Evolutionary conservation across 192 early-diverging fungal species (phyloP), one percentile per base, ranked within the genome.

Genomic region (Helicostylum pulchrum): DNA sequence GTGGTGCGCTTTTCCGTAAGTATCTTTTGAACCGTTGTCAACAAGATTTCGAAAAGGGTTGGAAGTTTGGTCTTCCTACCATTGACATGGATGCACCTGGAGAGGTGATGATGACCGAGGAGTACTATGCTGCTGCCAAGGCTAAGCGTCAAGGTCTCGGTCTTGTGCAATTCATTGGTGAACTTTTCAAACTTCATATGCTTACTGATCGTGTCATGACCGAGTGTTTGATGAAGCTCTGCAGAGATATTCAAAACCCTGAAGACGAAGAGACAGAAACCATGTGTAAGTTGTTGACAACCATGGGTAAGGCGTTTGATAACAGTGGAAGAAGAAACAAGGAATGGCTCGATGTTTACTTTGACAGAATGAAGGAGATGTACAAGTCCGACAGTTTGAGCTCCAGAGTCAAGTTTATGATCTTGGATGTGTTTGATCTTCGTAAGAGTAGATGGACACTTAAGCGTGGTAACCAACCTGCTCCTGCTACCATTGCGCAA

Each of bases 251-350:
- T 62, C 72, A 80, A 62, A 76, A 87, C 39, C 91, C 95, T 30
- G 94, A 94, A 56, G 97, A 97, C 71, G 97, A 96, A 78, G 96
- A 97, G 67, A 84, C 87, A 32, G 97, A 99, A 80, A 90, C 87
- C 61, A 79, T 98, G 44, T 91, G 89, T 77, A 97, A 95, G 76
- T 83, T 99, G 49, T 69, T 99, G 62, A 89, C 83, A 9, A 97
- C 95, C 6, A 85, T 94, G 53, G 97, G 97, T 66, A 78, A 83
- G 53, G 85, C 85, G 55, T 73, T 99, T 21, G 94, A 96, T 61
- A 75, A 82, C 50, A 68, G 70, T 39, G 73, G 81, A 59, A 78
- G 77, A n/a, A 77, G 83, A 53, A 77, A 76, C 46, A 81, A 83
- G 64, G 62, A 53, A 23, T 78, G 85, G 58, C 88, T 99, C 84